Evolutionary conservation across 208 protist genomes (phyloP).

Genomic region (Histomonas meleagridis): DNA sequence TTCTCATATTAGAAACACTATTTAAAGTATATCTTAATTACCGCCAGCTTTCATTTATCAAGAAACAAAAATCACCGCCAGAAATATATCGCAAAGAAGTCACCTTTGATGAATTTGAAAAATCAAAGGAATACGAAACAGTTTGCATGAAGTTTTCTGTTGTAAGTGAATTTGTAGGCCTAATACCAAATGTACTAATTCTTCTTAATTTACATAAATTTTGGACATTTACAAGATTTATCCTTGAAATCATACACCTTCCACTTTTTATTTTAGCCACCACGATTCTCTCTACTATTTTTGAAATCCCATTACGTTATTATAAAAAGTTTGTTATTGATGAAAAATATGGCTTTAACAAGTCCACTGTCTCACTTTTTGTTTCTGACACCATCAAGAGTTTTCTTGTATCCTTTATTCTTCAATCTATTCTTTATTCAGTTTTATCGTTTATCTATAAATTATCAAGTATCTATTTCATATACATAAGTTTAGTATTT

Average conservation of each 20-base stretch:
- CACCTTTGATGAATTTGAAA: neutral
- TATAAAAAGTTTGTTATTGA: constrained; percentile 35
- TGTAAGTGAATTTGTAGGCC: neutral
- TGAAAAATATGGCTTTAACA: constrained; percentile 37
- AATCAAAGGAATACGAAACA: neutral
- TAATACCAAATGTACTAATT: neutral
- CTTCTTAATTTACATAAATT: neutral
- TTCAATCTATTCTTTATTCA: neutral
- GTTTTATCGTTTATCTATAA: neutral
- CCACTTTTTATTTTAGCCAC: neutral
- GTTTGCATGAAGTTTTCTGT: neutral
- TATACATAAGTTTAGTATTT: neutral
- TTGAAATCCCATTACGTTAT: neutral
- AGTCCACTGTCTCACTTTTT: neutral
- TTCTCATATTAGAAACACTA: neutral
- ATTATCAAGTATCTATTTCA: neutral
- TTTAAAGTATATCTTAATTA: neutral
- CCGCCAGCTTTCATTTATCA: neutral
- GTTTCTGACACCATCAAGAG: neutral
- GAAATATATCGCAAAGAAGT: neutral
- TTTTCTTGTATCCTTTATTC: neutral
- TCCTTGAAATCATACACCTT: neutral
- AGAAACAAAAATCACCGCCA: neutral
- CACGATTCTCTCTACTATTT: neutral
- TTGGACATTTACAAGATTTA: neutral